Evolutionary conservation across 306 rosid genomes (phyloP), one percentile per base, ranked within the genome.

Genomic region (Cicer judaicum): DNA sequence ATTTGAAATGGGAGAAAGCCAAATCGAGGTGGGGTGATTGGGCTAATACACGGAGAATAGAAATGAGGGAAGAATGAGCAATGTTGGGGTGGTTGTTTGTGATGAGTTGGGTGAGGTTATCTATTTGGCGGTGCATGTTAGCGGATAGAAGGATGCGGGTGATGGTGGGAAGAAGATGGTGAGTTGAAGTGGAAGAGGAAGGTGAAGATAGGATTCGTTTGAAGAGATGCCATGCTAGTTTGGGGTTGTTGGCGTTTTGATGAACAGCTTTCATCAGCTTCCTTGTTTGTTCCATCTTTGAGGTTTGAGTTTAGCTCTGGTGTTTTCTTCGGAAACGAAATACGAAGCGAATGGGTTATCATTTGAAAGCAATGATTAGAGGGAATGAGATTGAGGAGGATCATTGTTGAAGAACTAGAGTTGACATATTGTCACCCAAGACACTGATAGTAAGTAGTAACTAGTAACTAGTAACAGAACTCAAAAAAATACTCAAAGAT

Each of bases 141-240:
- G 91, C 84, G 41, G 18, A 34, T 56, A 84, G 63, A 1, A 93
- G 97, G 74, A 90, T 79, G 62, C 96, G 85, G n/a, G 86, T 77
- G 8, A 91, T 71, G 79, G 75, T 14, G 57, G 88, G 81, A 55
- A 86, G 79, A 39, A 83, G 82, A 34, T 18, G 43, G 72, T 43
- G 68, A 12, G 77, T 9, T 7, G 76, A 36, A 19, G 72, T 8
- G 16, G 73, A 68, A 13, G 66, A 5, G 8, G 74, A 57, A 44
- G 91, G 82, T 0, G 90, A 82, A 68, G 93, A 84, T 29, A 89
- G 71, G 7, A 89, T 66, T 70, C 90, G 91, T 74, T 90, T 88
- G 83, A 88, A 86, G 75, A 93, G 86, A 46, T 82, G 84, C 91
- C 97, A 94, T 84, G 98, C 98, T 6, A 94, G 68, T 64, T 62